A percentile compares a stretch with the other conserved stretches of the same genome.
phyloP scores from a whole-genome alignment of 2,329 filamentous ascomycete species.

The Neonectria magnoliae region DNA sequence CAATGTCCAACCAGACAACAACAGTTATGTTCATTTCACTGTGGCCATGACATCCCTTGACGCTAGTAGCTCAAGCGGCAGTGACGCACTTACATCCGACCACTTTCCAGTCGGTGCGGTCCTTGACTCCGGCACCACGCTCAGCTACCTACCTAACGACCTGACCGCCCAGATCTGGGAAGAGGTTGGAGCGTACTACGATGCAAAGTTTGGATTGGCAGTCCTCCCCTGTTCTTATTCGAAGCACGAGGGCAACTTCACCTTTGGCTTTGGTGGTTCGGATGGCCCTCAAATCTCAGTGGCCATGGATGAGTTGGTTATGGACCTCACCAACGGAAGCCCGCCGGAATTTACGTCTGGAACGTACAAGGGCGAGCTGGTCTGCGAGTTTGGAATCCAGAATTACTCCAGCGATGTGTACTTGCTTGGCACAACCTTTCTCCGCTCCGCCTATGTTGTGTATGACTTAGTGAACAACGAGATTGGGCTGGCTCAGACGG shows the following conservation, averaged over 20 bases:
- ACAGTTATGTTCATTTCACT: constrained; percentile 57
- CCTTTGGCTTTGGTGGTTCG: constrained; percentile 63
- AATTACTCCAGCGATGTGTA: constrained; percentile 55
- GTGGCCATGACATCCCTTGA: constrained; percentile 60
- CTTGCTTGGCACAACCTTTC: constrained; percentile 67
- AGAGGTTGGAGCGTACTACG: constrained; percentile 64
- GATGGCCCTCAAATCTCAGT: constrained; percentile 62
- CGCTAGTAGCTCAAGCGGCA: constrained; percentile 60
- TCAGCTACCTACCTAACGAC: constrained; percentile 74
- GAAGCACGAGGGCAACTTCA: constrained; percentile 58
- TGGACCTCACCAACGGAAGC: constrained; percentile 53
- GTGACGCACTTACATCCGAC: constrained; percentile 55
- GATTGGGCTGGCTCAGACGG: constrained; percentile 63
- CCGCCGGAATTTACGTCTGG: constrained; percentile 52
- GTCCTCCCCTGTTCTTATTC: constrained; percentile 62
- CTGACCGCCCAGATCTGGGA: constrained; percentile 64
- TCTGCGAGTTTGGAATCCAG: constrained; percentile 68
- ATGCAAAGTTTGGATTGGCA: constrained; percentile 48
- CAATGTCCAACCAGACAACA: constrained; percentile 58
- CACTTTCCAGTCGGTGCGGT: constrained; percentile 67
- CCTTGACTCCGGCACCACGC: constrained; percentile 79
- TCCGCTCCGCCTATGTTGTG: constrained; percentile 69
- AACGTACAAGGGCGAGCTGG: constrained; percentile 54
- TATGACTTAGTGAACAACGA: constrained; percentile 69
- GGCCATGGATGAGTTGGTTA: constrained; percentile 65